Conservation (phyloP, 441 rosid species). For the Omphalea diandra region DNA sequence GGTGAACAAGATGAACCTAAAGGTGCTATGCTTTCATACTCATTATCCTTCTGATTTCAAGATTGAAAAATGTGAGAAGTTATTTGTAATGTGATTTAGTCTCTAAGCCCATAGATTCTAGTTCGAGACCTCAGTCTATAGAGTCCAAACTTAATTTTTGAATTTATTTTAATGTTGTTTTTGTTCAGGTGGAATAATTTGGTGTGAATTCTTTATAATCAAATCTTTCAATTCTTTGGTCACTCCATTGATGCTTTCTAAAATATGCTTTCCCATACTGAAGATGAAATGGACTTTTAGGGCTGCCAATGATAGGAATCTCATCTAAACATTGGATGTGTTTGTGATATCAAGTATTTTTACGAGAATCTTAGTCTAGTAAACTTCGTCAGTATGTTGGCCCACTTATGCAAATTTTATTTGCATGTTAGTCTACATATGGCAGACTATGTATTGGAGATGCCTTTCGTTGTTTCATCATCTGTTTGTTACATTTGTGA, state of each 20-base stretch:
- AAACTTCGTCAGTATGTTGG: not conserved
- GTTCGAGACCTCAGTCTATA: not conserved
- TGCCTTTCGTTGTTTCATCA: too few species aligned
- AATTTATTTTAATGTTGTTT: not conserved
- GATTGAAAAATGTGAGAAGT: not conserved
- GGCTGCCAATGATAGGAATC: not conserved
- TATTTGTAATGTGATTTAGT: not conserved
- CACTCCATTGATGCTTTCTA: not conserved
- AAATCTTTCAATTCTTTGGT: too few species aligned
- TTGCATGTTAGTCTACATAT: not conserved
- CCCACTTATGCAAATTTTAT: not conserved
- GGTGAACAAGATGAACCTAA: slow-evolving; percentile 72
- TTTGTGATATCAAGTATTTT: not conserved
- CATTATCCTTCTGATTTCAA: too few species aligned
- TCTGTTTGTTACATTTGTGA: not conserved
- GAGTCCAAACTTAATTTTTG: not conserved
- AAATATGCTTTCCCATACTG: not conserved
- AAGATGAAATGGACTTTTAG: not conserved
- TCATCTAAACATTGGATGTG: not conserved
- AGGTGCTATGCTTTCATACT: slow-evolving; percentile 15
- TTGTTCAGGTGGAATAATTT: not conserved
- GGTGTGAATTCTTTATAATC: not conserved
- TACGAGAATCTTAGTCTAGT: not conserved
- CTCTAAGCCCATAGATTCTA: not conserved
- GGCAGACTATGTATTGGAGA: too few species aligned